Evolutionary conservation across 257 asterid genomes (phyloP), one percentile per base, ranked within the genome.

Genomic region (Fraxinus pennsylvanica): DNA sequence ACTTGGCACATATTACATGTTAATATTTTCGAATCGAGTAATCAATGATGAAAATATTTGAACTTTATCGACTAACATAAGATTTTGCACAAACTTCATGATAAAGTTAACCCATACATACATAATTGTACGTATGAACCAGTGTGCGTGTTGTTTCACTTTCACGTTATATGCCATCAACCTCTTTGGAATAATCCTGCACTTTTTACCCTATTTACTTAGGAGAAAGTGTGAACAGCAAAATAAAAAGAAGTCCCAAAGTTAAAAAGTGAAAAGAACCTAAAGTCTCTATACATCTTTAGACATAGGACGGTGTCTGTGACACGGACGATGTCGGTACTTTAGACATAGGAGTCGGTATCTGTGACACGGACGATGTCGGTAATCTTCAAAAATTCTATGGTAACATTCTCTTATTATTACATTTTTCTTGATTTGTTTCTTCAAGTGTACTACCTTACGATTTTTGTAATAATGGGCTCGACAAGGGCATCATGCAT

Each of bases 301-400:
- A 19, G 27, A 54, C 7, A 54, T 54, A 19, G 65, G 65, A 54
- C 25, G 65, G 65, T 86, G 89, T 81, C 82, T 79, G 43, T 85
- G 41, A 73, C 77, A 63, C 73, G 50, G 50, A 43, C 15, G 50
- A 43, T 43, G 50, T 43, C 50, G 17, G 15, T 43, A 10, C 22
- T 54, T 54, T 54, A 19, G 27, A 54, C 1, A 54, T 54, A 19
- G 65, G 65, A 54, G 9, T 0, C 36, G 63, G 63, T 86, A 87
- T 81, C 82, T 79, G 43, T 85, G 41, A 73, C 77, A 63, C 73
- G 50, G 50, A 43, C 15, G 50, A 43, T 43, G 50, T 43, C 50
- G 17, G 15, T 43, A 43, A 43, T 43, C 4, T 43, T 43, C 50
- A 43, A 43, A 43, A 9, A 0, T 13, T 43, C 50, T 9, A 12